A percentile compares a stretch with the other conserved stretches of the same genome.
Evolutionary conservation across 2,329 filamentous ascomycete species (phyloP).

Genomic region (Purpureocillium takamizusanense): DNA sequence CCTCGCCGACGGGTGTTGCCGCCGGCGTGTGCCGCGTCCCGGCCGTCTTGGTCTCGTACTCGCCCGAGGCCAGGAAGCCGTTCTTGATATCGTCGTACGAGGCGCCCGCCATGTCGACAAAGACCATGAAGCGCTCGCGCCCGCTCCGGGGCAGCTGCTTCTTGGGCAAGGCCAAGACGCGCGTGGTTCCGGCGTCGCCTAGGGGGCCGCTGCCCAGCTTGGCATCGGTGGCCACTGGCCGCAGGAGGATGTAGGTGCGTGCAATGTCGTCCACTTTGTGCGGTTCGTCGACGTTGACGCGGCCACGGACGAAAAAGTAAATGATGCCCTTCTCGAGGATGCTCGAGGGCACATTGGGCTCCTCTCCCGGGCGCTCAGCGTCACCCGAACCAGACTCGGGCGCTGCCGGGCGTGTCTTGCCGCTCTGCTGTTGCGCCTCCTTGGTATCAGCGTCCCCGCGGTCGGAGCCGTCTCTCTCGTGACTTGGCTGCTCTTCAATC

Average conservation of each 20-base stretch:
- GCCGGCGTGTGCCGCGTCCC: slow-evolving; percentile 61
- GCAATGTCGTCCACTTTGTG: slow-evolving; percentile 63
- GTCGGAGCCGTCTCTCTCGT: no score
- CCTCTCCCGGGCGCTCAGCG: slow-evolving; percentile 10
- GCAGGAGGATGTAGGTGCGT: slow-evolving; percentile 70
- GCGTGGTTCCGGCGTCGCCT: slow-evolving; percentile 48
- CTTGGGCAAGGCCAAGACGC: slow-evolving; percentile 73
- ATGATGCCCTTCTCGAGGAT: slow-evolving; percentile 83
- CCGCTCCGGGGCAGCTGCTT: slow-evolving; percentile 67
- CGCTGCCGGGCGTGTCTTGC: no score
- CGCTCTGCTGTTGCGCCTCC: background rate
- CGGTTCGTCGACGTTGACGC: slow-evolving; percentile 65
- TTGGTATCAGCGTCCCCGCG: no score
- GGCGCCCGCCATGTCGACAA: slow-evolving; percentile 66
- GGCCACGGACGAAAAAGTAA: slow-evolving; percentile 81
- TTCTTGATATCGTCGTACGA: slow-evolving; percentile 64
- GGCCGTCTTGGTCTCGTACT: slow-evolving; percentile 68
- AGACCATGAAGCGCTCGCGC: slow-evolving; percentile 66
- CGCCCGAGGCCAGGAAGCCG: slow-evolving; percentile 55
- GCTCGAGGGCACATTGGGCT: slow-evolving; percentile 28
- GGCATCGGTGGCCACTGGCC: slow-evolving; percentile 62
- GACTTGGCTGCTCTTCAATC: slow-evolving; percentile 9
- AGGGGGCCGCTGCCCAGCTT: slow-evolving; percentile 42
- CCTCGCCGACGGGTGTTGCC: slow-evolving; percentile 70
- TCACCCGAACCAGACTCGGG: no score